phyloP scores from a whole-genome alignment of 495 filamentous ascomycete genomes.

The Clavariopsis aquatica region DNA sequence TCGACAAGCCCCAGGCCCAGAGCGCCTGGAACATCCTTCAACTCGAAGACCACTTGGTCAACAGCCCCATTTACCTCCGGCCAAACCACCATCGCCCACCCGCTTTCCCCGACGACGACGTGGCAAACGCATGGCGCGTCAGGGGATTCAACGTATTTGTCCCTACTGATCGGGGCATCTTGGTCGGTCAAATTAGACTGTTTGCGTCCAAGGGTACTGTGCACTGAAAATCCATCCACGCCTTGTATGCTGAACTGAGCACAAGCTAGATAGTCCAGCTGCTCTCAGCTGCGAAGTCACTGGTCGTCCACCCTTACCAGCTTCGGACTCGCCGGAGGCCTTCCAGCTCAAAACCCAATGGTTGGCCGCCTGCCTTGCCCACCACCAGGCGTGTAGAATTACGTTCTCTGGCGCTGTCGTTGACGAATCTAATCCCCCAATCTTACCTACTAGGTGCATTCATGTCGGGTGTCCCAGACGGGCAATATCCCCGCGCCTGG shows the following conservation, averaged over 20 bases:
- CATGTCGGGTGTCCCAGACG: conserved; percentile 11
- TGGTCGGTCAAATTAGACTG: conserved; percentile 20
- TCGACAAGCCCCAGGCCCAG: background rate
- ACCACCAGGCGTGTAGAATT: conserved; percentile 15
- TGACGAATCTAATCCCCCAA: conserved; percentile 19
- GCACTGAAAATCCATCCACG: background rate
- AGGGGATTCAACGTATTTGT: conserved; percentile 24
- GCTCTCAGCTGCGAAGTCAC: conserved; percentile 32
- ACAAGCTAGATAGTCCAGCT: conserved; percentile 23
- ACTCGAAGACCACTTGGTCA: conserved; percentile 11
- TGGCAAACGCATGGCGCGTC: conserved; percentile 8
- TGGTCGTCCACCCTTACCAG: conserved; percentile 18
- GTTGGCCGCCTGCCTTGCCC: conserved; percentile 14
- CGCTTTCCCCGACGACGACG: conserved; percentile 19
- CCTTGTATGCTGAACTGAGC: conserved; percentile 15
- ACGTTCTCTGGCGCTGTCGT: conserved; percentile 15
- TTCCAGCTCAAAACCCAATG: conserved; percentile 21
- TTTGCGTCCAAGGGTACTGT: conserved; percentile 23
- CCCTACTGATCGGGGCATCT: conserved; percentile 20
- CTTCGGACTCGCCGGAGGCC: conserved; percentile 34
- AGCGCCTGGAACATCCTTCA: background rate
- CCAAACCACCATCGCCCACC: conserved; percentile 11
- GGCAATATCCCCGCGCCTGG: conserved; percentile 15
- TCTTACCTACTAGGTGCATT: conserved; percentile 21
- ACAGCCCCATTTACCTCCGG: conserved; percentile 23